Percentiles rank a stretch among this genome's conserved stretches.
These are phyloP conservation scores for Puccinia hordei DNA, from an alignment of 1,284 basidiomycete species.

Conservation along the genomic window DNA sequence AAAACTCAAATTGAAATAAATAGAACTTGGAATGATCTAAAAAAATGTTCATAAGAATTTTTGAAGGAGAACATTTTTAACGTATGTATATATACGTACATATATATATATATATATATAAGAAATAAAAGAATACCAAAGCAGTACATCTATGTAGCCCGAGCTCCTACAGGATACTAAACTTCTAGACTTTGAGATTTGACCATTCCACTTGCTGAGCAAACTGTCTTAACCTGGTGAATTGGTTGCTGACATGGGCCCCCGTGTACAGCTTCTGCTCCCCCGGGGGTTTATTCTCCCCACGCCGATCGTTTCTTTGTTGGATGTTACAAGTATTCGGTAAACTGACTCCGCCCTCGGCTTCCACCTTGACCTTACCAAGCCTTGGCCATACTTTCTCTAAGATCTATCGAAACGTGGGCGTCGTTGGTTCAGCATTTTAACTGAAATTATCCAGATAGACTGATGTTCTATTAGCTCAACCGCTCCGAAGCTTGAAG, in stretches of 20 bases:
- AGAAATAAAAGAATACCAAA: neutral
- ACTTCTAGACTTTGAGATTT: neutral
- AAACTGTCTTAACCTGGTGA: too few species aligned
- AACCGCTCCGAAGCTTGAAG: neutral
- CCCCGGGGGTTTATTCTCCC: too few species aligned
- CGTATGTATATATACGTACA: too few species aligned
- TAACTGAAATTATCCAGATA: neutral
- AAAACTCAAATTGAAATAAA: neutral
- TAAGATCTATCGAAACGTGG: too few species aligned
- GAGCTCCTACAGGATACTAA: neutral
- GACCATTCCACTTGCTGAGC: too few species aligned
- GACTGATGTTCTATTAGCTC: neutral
- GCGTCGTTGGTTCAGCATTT: neutral
- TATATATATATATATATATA: neutral
- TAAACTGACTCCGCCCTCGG: too few species aligned
- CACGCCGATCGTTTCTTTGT: too few species aligned
- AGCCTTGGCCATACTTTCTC: too few species aligned
- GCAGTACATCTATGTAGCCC: neutral
- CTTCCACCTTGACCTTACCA: too few species aligned
- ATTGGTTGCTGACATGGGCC: too few species aligned
- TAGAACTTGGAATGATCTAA: neutral
- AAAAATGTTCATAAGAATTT: neutral
- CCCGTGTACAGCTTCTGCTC: too few species aligned
- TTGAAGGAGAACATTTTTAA: slow-evolving; percentile 1
- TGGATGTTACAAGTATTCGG: too few species aligned